Evolutionary conservation across 345 rosid genomes (phyloP).

Genomic region (Barbarea vulgaris): DNA sequence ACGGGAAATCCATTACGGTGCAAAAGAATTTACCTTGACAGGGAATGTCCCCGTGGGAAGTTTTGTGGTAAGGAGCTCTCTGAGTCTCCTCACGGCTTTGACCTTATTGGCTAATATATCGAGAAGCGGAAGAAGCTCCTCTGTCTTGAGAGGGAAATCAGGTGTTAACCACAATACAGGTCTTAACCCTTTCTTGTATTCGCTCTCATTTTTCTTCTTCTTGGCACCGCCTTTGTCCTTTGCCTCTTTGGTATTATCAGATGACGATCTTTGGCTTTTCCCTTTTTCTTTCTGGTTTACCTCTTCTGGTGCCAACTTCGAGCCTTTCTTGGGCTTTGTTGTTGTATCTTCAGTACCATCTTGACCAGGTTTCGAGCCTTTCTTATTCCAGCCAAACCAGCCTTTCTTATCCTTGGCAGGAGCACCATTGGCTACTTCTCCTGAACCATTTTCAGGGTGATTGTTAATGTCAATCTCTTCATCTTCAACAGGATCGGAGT

Average conservation of each 20-base stretch:
- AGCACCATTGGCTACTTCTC: slow-evolving; percentile 42
- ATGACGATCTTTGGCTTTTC: slow-evolving; percentile 60
- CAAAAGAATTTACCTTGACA: slow-evolving; percentile 66
- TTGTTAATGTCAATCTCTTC: slow-evolving; percentile 63
- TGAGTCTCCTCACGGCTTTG: slow-evolving; percentile 91
- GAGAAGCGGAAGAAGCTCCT: slow-evolving; percentile 89
- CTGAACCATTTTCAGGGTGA: slow-evolving; percentile 60
- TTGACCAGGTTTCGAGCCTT: slow-evolving; percentile 59
- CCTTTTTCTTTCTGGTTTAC: slow-evolving; percentile 49
- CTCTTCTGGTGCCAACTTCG: slow-evolving; percentile 76
- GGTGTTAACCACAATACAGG: slow-evolving; percentile 97
- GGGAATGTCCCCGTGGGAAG: slow-evolving; percentile 95
- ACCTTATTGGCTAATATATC: slow-evolving; percentile 98
- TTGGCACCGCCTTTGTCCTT: slow-evolving; percentile 61
- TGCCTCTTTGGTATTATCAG: slow-evolving; percentile 70
- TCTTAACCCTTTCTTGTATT: slow-evolving; percentile 92
- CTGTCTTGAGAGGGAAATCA: slow-evolving; percentile 86
- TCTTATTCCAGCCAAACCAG: slow-evolving; percentile 96
- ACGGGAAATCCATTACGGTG: background rate
- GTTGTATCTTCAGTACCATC: slow-evolving; percentile 53
- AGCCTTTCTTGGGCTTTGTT: slow-evolving; percentile 66
- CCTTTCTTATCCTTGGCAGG: slow-evolving; percentile 77
- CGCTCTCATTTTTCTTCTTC: slow-evolving; percentile 90
- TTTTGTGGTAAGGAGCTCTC: slow-evolving; percentile 97
- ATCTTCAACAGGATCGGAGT: slow-evolving; percentile 65